phyloP scores from a whole-genome alignment of 257 asterid species.

The Scutellaria baicalensis region DNA sequence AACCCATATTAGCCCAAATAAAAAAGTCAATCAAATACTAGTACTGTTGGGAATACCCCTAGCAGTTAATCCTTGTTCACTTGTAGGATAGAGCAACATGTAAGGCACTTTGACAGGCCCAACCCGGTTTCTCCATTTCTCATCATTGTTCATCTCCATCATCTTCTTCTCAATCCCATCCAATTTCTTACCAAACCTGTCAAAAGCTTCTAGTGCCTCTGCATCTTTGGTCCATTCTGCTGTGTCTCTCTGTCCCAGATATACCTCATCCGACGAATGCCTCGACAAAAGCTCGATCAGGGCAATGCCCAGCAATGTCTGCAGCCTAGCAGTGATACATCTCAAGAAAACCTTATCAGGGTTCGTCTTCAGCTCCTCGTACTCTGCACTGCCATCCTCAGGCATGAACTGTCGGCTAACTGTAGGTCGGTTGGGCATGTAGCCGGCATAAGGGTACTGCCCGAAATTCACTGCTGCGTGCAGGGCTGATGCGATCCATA shows the following conservation, averaged over 20 bases:
- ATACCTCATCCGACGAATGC: conserved; percentile 38
- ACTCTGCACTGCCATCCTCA: conserved; percentile 26
- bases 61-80: conserved; percentile 35
- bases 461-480: conserved; percentile 46
- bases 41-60: conserved; percentile 46
- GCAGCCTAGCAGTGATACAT: conserved; percentile 39
- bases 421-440: conserved; percentile 44
- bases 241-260: conserved; percentile 37
- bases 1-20: no score
- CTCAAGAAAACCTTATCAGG: conserved; percentile 31
- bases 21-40: conserved; percentile 30
- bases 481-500: conserved; percentile 39
- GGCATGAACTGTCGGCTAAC: conserved; percentile 45
- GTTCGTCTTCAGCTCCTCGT: conserved; percentile 20
- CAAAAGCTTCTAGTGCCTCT: conserved; percentile 21
- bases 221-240: conserved; percentile 36
- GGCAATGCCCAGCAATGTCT: conserved; percentile 36
- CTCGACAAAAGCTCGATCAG: conserved; percentile 37
- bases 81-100: conserved; percentile 38
- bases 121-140: conserved; percentile 28
- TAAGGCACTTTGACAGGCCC: conserved; percentile 40
- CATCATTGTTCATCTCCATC: conserved; percentile 25
- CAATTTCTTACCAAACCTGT: conserved; percentile 27
- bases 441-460: conserved; percentile 44
- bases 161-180: conserved; percentile 25